These are phyloP conservation scores for Mycosphaerella sp. DNA, from an alignment of 2,329 filamentous ascomycete genomes.

Conservation along the genomic window DNA sequence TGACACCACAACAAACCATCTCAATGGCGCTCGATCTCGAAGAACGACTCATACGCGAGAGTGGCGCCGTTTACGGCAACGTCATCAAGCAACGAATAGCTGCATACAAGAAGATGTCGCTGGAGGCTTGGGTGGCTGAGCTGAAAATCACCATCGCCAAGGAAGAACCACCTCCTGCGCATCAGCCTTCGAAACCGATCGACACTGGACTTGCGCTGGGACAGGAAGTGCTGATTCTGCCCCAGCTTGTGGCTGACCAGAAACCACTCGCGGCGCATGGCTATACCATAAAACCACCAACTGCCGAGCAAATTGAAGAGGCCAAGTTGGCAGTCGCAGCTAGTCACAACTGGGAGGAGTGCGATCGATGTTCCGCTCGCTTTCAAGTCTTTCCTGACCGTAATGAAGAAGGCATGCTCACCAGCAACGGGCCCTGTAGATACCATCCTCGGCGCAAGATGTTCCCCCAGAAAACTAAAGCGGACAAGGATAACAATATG, in stretches of 20 bases:
- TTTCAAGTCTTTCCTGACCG: constrained; percentile 92
- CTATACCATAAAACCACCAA: constrained; percentile 67
- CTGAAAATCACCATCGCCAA: constrained; percentile 22
- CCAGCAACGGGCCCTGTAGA: constrained; percentile 69
- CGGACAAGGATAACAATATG: constrained; percentile 49
- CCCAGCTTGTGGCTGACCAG: constrained; percentile 57
- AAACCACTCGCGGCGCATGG: constrained; percentile 59
- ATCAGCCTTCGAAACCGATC: constrained; percentile 40
- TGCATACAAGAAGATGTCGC: constrained; percentile 66
- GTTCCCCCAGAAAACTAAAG: constrained; percentile 50
- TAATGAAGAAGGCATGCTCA: constrained; percentile 68
- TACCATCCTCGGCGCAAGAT: constrained; percentile 73
- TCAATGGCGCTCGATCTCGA: constrained; percentile 69
- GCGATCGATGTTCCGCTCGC: constrained; percentile 75
- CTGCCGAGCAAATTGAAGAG: constrained; percentile 57
- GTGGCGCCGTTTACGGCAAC: constrained; percentile 69
- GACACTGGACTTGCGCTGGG: constrained; percentile 61
- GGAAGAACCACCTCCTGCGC: constrained; percentile 25
- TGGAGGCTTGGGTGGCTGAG: constrained; percentile 59
- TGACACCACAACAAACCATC: constrained; percentile 62
- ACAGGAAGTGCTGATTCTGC: constrained; percentile 63
- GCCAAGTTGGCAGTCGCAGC: constrained; percentile 60
- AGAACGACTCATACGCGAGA: constrained; percentile 63
- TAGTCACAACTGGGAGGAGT: constrained; percentile 74
- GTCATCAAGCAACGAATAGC: constrained; percentile 76